Evolutionary conservation across 2,329 filamentous ascomycete species (phyloP), one percentile per base, ranked within the genome.

Genomic region (Diaporthe vexans): DNA sequence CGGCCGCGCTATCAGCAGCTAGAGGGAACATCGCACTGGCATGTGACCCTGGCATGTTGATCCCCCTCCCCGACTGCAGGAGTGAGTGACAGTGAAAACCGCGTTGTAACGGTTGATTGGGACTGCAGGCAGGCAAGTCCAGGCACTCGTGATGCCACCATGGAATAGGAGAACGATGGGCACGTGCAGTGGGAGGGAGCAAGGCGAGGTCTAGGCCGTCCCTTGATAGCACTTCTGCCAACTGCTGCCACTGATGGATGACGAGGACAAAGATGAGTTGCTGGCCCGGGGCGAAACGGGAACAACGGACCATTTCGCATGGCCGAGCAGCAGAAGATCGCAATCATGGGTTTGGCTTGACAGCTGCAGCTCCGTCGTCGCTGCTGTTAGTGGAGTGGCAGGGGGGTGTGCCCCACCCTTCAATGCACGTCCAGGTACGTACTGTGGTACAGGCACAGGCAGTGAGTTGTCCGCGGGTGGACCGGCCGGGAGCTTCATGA

Each of bases 331-430:
- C 63, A 54, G 63, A 21, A 68, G 63, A 68, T 68, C 63, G 46
- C 63, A 68, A 68, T 68, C 63, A 68, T 68, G 69, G 57, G 21
- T 29, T 29, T 40, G 57, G 57, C 40, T 29, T 71, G 57, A 63
- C 69, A 63, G 57, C 69, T 72, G 69, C 69, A 52, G 57, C 69
- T 67, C 63, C 63, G 63, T 52, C 46, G 46, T 67, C 46, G 29
- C 33, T 21, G 40, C 40, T 63, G 59, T 48, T 63, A 33, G 57
- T 33, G 57, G n/a, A 19, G 33, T 19, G 26, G 26, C 19, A 52
- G 24, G 37, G 24, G n/a, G 63, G 26, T 37, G 19, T 10, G 48
- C 63, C 46, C 48, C 48, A 68, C 48, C 33, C n/a, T 26, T 35
- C 40, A 54, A 68, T 68, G 63, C 48, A 68, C n/a, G 46, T 51